phyloP scores from a whole-genome alignment of 192 early-diverging fungal species.

The Gonapodya prolifera region DNA sequence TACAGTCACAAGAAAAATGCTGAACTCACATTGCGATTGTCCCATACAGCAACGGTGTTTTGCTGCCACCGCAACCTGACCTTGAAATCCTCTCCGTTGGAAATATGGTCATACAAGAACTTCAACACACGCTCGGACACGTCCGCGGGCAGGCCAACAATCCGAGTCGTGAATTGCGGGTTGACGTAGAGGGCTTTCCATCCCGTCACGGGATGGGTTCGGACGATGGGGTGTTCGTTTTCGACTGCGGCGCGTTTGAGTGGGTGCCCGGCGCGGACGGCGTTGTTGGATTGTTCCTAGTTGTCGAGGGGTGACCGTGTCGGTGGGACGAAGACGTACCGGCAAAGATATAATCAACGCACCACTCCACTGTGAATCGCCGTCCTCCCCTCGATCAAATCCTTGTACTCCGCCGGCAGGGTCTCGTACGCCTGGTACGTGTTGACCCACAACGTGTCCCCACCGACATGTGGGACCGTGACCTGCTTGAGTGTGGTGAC shows the following conservation, averaged over 20 bases:
- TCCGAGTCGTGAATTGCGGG: constrained; percentile 43
- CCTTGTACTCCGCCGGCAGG: constrained; percentile 11
- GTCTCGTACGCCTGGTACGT: constrained; percentile 17
- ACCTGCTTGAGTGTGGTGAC: constrained; percentile 18
- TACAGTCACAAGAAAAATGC: too few species aligned
- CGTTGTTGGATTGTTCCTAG: constrained; percentile 15
- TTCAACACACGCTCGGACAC: constrained; percentile 46
- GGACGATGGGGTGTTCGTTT: too few species aligned
- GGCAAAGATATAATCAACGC: too few species aligned
- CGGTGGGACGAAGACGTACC: too few species aligned
- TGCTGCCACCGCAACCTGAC: constrained; percentile 23
- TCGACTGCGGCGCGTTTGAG: constrained; percentile 2
- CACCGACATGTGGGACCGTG: constrained; percentile 15
- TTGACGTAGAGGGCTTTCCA: constrained; percentile 57
- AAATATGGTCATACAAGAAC: constrained; percentile 34
- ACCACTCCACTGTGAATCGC: constrained; percentile 18
- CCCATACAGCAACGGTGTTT: constrained; percentile 52
- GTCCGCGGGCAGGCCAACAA: constrained; percentile 28
- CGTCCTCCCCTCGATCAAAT: constrained; percentile 17
- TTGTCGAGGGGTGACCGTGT: too few species aligned
- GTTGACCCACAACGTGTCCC: constrained; percentile 7
- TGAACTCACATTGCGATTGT: constrained; percentile 50
- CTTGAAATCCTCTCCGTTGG: constrained; percentile 34
- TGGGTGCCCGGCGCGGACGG: constrained; percentile 13
- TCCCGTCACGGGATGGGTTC: constrained; percentile 59